Conservation (phyloP, 2,329 filamentous ascomycete species). For the Diaporthe australafricana region DNA sequence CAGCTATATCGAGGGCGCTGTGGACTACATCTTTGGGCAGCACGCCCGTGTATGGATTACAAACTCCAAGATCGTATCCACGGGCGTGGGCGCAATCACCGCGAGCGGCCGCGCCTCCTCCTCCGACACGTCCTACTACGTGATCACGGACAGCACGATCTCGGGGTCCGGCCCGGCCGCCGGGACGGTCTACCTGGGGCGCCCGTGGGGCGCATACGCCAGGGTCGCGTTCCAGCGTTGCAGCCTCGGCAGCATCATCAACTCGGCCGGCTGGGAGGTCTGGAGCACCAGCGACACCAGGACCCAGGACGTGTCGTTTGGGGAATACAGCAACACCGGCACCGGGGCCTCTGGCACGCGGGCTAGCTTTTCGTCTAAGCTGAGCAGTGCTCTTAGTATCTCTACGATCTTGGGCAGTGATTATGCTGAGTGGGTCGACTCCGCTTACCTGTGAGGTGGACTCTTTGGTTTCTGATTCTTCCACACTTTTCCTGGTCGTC, state of each 20-base stretch:
- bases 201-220: slow-evolving; percentile 63
- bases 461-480: too few relatives aligned
- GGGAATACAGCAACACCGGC: slow-evolving; percentile 65
- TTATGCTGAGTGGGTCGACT: slow-evolving; percentile 36
- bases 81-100: slow-evolving; percentile 59
- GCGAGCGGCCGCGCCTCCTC: slow-evolving; percentile 54
- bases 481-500: too few relatives aligned
- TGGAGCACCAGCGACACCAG: slow-evolving; percentile 55
- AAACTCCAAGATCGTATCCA: slow-evolving; percentile 58
- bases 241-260: slow-evolving; percentile 59
- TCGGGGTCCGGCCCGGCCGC: slow-evolving; percentile 51
- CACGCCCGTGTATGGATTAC: slow-evolving; percentile 65
- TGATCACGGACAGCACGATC: slow-evolving; percentile 65
- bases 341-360: slow-evolving; percentile 59
- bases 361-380: slow-evolving; percentile 57
- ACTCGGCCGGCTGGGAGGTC: slow-evolving; percentile 61
- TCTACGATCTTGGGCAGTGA: slow-evolving; percentile 44
- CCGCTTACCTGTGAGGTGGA: slow-evolving; percentile 31
- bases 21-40: slow-evolving; percentile 72
- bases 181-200: slow-evolving; percentile 61
- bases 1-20: slow-evolving; percentile 65
- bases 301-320: slow-evolving; percentile 65
- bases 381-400: slow-evolving; percentile 46
- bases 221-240: slow-evolving; percentile 62
- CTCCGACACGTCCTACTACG: slow-evolving; percentile 60